Evolutionary conservation across 2,329 filamentous ascomycete species (phyloP), one percentile per base, ranked within the genome.

Genomic region (Spiromastix sp.): DNA sequence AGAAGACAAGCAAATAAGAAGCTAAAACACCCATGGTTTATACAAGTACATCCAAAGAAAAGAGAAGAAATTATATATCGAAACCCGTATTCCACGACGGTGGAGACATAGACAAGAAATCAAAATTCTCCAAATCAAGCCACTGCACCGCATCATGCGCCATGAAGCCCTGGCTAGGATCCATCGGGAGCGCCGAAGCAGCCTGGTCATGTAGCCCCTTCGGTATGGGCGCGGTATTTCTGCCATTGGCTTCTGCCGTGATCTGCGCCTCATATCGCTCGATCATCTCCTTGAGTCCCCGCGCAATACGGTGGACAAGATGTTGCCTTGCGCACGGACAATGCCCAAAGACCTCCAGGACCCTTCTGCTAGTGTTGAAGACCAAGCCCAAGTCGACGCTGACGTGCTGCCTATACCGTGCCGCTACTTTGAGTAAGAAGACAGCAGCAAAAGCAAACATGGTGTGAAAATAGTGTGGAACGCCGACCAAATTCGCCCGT

Each of bases 371-470:
- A 7, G 54, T 45, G 12, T 40, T 41, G 28, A 49, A 43, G 13
- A 50, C 46, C 6, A 43, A 32, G 2, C 36, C 45, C 4, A 47
- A 44, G 22, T 54, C 50, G 15, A 61, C 48, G 2, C 49, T 49
- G 4, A 62, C 48, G 30, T 60, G 55, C 10, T 49, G 46, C 16
- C 52, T 49, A 34, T 60, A 56, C 28, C 61, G 49, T 45, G 62
- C 47, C 34, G 53, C 48, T 10, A 60, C 49, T 43, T 62, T 60
- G 13, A 64, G 42, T 5, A 64, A 41, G 26, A 64, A 61, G 30
- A 62, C 55, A 9, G 55, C 54, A 1, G 60, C 57, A 38, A 63
- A 63, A 0, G 61, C 56, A 32, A 64, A 56, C 56, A 63, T 63
- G 15, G 59, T 61, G 38, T 63, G 56, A 32, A 64, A 54, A 38